Base-by-base conservation (phyloP, 1,139 yeast genomes). In the Diutina siamensis region DNA sequence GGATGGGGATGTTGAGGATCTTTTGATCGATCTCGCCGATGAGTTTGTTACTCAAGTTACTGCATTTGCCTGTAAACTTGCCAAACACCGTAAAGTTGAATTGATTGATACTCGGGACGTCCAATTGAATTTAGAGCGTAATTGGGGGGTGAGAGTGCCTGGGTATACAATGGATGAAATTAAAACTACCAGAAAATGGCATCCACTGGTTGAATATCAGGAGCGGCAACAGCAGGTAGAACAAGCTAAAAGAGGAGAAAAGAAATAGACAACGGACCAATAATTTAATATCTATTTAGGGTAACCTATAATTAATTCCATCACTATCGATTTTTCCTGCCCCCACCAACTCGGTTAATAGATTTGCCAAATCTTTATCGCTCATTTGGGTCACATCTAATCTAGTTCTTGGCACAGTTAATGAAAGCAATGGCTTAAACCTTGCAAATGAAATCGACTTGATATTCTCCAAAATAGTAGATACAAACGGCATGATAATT, bases 1-100 rank as follows among this genome's bases (percentile, higher is more conserved):
- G 48, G 97, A 89, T 59, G 97, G 97, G 32, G 97, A 92, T 61
- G 97, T 89, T 15, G 97, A 92, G 60, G 97, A 89, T 53, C 66
- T 89, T 38, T 66, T 92, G 45, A 69, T 94, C 45, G 98, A 94
- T 60, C 69, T 92, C 49, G 97, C 98, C 0, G 99, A 94, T 60
- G 98, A 94, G 58, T 92, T 92, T 60, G 94, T 92, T 13, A 77
- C 85, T n/a, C 81, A 85, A 45, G 95, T 94, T 2, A 87, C 97
- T 0, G 74, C 87, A 3, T 92, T 92, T 67, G 95, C 97, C 0
- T 92, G 98, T 60, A 77, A 94, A 48, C 69, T 92, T 54, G 98
- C 99, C 18, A 92, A 92, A 60, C 97, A 89, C 57, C 75, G 98
- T 52, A 87, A 87, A 59, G 78, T 86, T 15, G 96, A 89, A 50